phyloP scores from a whole-genome alignment of 2,329 filamentous ascomycete species.

The Talaromyces rugulosus region DNA sequence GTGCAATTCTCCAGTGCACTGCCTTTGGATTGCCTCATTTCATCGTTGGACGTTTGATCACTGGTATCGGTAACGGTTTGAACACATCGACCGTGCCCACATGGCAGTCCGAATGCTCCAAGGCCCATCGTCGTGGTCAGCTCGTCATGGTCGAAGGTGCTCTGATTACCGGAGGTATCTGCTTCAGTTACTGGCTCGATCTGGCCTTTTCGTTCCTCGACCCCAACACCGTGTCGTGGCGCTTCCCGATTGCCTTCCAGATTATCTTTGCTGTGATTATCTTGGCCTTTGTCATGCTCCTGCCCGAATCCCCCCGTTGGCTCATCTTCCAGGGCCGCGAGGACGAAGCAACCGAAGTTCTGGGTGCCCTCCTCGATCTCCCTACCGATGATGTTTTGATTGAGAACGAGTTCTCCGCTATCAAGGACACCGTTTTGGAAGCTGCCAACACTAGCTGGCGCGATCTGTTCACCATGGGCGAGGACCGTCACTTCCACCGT shows the following conservation, averaged over 20 bases:
- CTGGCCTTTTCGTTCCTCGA: slow-evolving; percentile 52
- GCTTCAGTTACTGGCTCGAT: slow-evolving; percentile 50
- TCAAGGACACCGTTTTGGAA: slow-evolving; percentile 52
- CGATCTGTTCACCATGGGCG: slow-evolving; percentile 57
- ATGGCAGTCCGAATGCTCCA: slow-evolving; percentile 50
- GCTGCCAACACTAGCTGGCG: slow-evolving; percentile 50
- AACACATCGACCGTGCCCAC: slow-evolving; percentile 52
- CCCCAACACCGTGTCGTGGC: slow-evolving; percentile 46
- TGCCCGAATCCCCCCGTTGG: slow-evolving; percentile 58
- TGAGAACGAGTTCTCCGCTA: slow-evolving; percentile 46
- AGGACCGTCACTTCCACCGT: slow-evolving; percentile 54
- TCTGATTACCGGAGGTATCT: slow-evolving; percentile 50
- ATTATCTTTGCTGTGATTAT: slow-evolving; percentile 54
- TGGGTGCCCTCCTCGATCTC: slow-evolving; percentile 46
- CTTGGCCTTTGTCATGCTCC: slow-evolving; percentile 42
- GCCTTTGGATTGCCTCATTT: slow-evolving; percentile 47
- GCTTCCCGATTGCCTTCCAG: slow-evolving; percentile 56
- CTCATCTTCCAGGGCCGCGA: slow-evolving; percentile 54
- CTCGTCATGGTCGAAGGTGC: slow-evolving; percentile 52
- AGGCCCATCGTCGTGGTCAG: slow-evolving; percentile 48
- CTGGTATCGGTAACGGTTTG: slow-evolving; percentile 51
- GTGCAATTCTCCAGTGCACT: slow-evolving; percentile 45
- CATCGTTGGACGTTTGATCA: slow-evolving; percentile 49
- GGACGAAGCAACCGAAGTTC: slow-evolving; percentile 47
- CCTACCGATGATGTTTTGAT: slow-evolving; percentile 43